A percentile compares a stretch with the other conserved stretches of the same genome.
Evolutionary conservation across 306 rosid species (phyloP).

Genomic region (Vicia sativa): DNA sequence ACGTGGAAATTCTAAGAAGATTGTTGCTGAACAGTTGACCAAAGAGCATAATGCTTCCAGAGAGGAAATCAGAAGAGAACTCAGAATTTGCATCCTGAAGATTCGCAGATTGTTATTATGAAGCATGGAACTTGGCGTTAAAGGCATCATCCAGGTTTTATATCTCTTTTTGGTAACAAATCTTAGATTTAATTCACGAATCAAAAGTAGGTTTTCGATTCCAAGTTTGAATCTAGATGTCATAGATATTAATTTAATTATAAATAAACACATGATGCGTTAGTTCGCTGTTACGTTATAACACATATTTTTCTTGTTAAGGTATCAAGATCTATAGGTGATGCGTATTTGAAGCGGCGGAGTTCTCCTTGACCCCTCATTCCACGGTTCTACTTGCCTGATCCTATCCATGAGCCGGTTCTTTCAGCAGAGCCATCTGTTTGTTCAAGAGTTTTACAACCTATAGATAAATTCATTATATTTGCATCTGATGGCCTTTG

Average conservation of each 20-base stretch:
- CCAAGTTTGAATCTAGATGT: neutral
- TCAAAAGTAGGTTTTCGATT: neutral
- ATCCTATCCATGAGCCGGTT: conserved; percentile 76
- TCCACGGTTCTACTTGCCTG: conserved; percentile 73
- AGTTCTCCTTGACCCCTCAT: conserved; percentile 83
- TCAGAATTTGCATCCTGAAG: conserved; percentile 78
- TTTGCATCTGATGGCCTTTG: conserved; percentile 96
- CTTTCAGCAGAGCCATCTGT: conserved; percentile 80
- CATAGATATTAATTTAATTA: neutral
- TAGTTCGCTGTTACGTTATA: conserved; percentile 19
- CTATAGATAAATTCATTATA: conserved; percentile 71
- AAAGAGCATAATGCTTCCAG: conserved; percentile 80
- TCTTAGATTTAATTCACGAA: neutral
- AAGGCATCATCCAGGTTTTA: conserved; percentile 93
- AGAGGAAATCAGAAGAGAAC: conserved; percentile 82
- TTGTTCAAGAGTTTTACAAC: conserved; percentile 60
- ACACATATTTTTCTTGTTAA: conserved; percentile 41
- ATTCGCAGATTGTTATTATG: conserved; percentile 75
- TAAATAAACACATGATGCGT: conserved; percentile 23
- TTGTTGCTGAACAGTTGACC: conserved; percentile 73
- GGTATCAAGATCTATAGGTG: conserved; percentile 95
- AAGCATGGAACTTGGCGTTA: conserved; percentile 89
- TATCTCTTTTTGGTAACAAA: neutral
- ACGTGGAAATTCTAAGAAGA: conserved; percentile 60
- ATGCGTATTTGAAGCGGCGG: conserved; percentile 85